phyloP scores from a whole-genome alignment of 1,284 basidiomycete species.

The Ustilago bromivora region DNA sequence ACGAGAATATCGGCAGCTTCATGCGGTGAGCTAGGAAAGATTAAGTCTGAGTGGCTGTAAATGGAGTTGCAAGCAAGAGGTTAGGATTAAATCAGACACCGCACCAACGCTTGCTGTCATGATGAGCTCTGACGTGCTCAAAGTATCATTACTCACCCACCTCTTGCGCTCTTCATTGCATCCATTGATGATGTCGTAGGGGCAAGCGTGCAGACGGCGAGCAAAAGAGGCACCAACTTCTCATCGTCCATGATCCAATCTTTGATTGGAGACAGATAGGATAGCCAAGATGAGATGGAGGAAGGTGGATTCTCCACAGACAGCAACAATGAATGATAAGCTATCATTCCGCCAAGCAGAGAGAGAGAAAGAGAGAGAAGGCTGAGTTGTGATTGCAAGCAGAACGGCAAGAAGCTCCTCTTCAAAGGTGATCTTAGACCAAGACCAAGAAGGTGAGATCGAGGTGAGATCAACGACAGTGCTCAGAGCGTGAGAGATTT shows the following conservation, averaged over 20 bases:
- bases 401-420: no score
- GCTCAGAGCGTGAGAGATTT: not conserved
- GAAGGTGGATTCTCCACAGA: not conserved
- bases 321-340: not conserved
- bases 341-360: no score
- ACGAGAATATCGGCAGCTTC: not conserved
- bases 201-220: not conserved
- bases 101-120: not conserved
- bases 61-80: not conserved
- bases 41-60: no score
- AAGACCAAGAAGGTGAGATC: no score
- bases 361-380: no score
- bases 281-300: not conserved
- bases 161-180: not conserved
- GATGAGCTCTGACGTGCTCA: not conserved
- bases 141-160: not conserved
- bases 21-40: not conserved
- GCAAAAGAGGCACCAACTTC: not conserved
- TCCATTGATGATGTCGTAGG: not conserved
- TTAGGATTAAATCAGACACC: not conserved
- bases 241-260: not conserved
- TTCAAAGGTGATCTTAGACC: no score
- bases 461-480: not conserved
- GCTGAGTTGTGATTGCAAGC: constrained; percentile 1
- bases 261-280: not conserved